phyloP scores from a whole-genome alignment of 441 rosid genomes.

The Eutrema salsugineum region DNA sequence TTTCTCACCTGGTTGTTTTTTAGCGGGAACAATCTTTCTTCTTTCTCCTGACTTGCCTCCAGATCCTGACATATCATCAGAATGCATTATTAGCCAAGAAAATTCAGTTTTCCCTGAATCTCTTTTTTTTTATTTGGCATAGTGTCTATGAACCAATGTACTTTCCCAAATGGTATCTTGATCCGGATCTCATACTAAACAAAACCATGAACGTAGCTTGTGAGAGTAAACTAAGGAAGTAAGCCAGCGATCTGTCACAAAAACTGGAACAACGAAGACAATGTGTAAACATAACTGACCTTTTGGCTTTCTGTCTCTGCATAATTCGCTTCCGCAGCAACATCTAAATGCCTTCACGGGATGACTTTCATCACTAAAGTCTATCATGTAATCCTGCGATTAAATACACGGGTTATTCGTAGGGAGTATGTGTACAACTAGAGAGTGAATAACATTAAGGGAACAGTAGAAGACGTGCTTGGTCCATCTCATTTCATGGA shows the following conservation, averaged over 20 bases:
- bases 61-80: constrained; percentile 20
- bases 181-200: background rate
- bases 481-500: background rate
- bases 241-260: background rate
- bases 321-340: constrained; percentile 60
- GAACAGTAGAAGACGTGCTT: background rate
- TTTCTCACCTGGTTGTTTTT: constrained; percentile 29
- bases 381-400: constrained; percentile 84
- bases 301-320: constrained; percentile 48
- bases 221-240: constrained; percentile 1
- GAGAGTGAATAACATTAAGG: background rate
- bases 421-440: background rate
- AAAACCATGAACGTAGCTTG: background rate
- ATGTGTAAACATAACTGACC: constrained; percentile 28
- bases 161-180: background rate
- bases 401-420: background rate
- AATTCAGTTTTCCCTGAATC: background rate
- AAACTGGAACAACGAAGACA: constrained; percentile 2
- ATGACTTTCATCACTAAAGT: constrained; percentile 64
- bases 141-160: background rate
- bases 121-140: background rate
- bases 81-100: background rate
- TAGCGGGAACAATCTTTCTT: constrained; percentile 25
- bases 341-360: constrained; percentile 83
- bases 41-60: constrained; percentile 25